Conservation (phyloP, 2,329 filamentous ascomycete species). For the Emergomyces pasteurianus region DNA sequence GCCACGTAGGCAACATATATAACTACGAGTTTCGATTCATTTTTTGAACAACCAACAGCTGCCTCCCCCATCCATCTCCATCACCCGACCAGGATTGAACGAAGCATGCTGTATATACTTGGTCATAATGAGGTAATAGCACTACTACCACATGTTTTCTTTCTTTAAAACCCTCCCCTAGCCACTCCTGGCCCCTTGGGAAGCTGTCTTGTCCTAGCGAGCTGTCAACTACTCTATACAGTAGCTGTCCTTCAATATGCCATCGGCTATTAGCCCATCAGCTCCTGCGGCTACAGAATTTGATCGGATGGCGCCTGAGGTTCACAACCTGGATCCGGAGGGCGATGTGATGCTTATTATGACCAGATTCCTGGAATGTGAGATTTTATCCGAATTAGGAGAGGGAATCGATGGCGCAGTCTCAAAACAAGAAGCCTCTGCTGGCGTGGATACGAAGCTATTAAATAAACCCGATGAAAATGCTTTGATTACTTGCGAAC, state of each 20-base stretch:
- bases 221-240: background rate
- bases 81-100: background rate
- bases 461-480: background rate
- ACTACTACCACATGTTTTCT: background rate
- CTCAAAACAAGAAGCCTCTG: background rate
- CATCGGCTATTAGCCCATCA: conserved; percentile 6
- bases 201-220: background rate
- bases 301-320: conserved; percentile 2
- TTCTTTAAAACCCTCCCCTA: background rate
- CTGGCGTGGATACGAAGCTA: background rate
- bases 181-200: background rate
- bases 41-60: background rate
- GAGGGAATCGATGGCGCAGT: background rate
- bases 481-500: conserved; percentile 4
- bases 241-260: conserved; percentile 6
- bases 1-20: background rate
- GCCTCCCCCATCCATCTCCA: background rate
- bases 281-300: background rate
- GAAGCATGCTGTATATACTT: too few species aligned
- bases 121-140: background rate
- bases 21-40: background rate
- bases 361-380: conserved; percentile 9
- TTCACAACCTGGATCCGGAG: conserved; percentile 10
- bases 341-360: conserved; percentile 9
- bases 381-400: conserved; percentile 1